A percentile compares a stretch with the other conserved stretches of the same genome.
These are phyloP conservation scores for Starmerella potacharoeniae DNA, from an alignment of 805 yeast genomes.

Conservation along the genomic window DNA sequence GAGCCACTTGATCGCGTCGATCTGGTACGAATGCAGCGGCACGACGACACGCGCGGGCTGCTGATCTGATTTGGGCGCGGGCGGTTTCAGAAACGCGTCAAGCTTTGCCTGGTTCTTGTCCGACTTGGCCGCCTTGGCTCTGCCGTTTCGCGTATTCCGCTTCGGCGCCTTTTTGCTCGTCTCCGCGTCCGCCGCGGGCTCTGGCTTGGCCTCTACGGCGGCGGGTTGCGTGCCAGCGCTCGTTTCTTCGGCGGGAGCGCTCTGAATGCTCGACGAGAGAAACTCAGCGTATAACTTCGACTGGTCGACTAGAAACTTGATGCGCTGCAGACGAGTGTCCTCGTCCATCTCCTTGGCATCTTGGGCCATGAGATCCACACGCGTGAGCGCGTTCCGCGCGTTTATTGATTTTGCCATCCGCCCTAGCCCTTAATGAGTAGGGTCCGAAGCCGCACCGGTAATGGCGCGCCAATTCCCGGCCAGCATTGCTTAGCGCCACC, in stretches of 20 bases:
- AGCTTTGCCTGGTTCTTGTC: constrained; percentile 3
- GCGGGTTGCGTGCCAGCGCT: constrained; percentile 16
- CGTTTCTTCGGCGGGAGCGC: constrained; percentile 22
- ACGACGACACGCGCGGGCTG: constrained; percentile 53
- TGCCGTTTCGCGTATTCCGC: background rate
- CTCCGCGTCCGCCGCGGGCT: background rate
- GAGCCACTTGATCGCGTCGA: constrained; percentile 87
- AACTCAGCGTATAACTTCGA: constrained; percentile 81
- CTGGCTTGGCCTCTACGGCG: constrained; percentile 2
- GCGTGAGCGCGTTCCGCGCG: background rate
- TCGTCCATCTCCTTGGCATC: constrained; percentile 30
- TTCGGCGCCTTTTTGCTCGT: background rate
- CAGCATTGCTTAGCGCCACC: no score
- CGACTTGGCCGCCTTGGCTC: background rate
- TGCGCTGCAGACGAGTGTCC: constrained; percentile 51
- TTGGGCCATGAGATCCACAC: constrained; percentile 1
- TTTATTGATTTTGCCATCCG: background rate
- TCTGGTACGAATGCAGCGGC: constrained; percentile 65
- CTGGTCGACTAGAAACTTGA: constrained; percentile 68
- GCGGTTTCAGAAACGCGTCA: constrained; percentile 17
- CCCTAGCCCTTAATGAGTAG: background rate
- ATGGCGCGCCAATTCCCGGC: no score
- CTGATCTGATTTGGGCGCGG: constrained; percentile 17
- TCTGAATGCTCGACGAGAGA: constrained; percentile 58
- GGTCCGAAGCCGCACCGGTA: no score